A percentile compares a stretch with the other conserved stretches of the same genome.
Conservation (phyloP, 2,329 filamentous ascomycete genomes). For the Dryadomyces quercivorus region DNA sequence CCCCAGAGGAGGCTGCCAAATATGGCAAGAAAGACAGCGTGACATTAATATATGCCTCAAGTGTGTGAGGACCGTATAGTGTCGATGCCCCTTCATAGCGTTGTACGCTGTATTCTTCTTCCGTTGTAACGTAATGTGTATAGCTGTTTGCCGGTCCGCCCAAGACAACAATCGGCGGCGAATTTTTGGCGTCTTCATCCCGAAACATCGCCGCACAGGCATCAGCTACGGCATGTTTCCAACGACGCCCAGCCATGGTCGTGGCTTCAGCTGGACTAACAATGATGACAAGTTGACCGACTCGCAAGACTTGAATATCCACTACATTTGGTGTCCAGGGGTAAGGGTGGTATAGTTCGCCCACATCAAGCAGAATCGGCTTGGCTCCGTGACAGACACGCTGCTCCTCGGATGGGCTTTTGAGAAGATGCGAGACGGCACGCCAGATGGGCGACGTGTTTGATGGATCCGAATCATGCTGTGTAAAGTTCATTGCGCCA, state of each 20-base stretch:
- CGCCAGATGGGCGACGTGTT: slow-evolving; percentile 62
- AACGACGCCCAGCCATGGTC: slow-evolving; percentile 83
- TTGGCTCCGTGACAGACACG: slow-evolving; percentile 68
- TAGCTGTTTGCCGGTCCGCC: slow-evolving; percentile 85
- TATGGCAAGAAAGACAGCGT: slow-evolving; percentile 59
- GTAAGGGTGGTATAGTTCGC: slow-evolving; percentile 67
- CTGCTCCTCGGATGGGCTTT: slow-evolving; percentile 58
- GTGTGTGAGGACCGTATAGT: slow-evolving; percentile 69
- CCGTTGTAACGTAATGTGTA: slow-evolving; percentile 31
- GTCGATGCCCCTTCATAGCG: slow-evolving; percentile 88
- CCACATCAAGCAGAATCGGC: slow-evolving; percentile 78
- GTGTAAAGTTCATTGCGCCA: slow-evolving; percentile 81
- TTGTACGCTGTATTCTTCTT: slow-evolving; percentile 53
- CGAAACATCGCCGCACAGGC: slow-evolving; percentile 27
- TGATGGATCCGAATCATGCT: slow-evolving; percentile 64
- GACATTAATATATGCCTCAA: slow-evolving; percentile 78
- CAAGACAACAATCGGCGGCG: slow-evolving; percentile 57
- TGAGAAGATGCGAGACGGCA: slow-evolving; percentile 60
- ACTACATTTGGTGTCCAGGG: slow-evolving; percentile 86
- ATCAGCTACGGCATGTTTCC: slow-evolving; percentile 57
- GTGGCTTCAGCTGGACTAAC: slow-evolving; percentile 79
- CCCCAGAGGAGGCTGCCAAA: slow-evolving; percentile 36
- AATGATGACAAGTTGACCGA: slow-evolving; percentile 74
- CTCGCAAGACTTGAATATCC: slow-evolving; percentile 73
- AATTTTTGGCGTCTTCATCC: slow-evolving; percentile 17